A percentile compares a stretch with the other conserved stretches of the same genome.
These are phyloP conservation scores for Hymenoscyphus repandus DNA, from an alignment of 2,329 filamentous ascomycete species.

Conservation along the genomic window DNA sequence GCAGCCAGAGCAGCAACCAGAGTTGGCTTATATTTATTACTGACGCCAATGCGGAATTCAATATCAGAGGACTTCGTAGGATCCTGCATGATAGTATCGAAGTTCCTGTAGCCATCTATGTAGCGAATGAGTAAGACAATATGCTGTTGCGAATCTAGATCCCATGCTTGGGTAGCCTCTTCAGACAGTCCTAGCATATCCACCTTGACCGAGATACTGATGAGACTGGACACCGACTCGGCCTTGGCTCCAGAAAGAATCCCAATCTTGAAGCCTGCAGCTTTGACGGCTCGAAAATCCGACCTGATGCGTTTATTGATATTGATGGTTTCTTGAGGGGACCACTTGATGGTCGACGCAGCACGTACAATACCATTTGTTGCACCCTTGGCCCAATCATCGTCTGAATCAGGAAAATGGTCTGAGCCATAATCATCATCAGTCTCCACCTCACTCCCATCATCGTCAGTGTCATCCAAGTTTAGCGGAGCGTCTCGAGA, in stretches of 20 bases:
- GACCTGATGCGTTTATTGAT: conserved; percentile 40
- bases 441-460: conserved; percentile 17
- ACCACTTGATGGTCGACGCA: conserved; percentile 8
- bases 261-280: conserved; percentile 66
- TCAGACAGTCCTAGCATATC: conserved; percentile 67
- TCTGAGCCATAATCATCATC: conserved; percentile 15
- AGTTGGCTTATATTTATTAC: conserved; percentile 67
- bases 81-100: conserved; percentile 47
- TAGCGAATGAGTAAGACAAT: conserved; percentile 69
- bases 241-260: conserved; percentile 46
- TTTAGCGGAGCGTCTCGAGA: conserved; percentile 20
- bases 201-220: conserved; percentile 66
- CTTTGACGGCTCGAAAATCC: conserved; percentile 57
- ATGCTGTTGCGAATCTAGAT: conserved; percentile 60
- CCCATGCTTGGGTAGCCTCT: conserved; percentile 74
- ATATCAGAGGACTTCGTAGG: conserved; percentile 36
- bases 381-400: conserved; percentile 13
- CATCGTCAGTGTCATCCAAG: conserved; percentile 31
- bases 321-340: conserved; percentile 11
- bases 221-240: conserved; percentile 38
- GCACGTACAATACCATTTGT: not conserved
- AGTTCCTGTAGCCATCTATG: conserved; percentile 51
- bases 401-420: conserved; percentile 15
- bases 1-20: conserved; percentile 34
- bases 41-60: conserved; percentile 66